A percentile compares a stretch with the other conserved stretches of the same genome.
These are phyloP conservation scores for Neospora caninum DNA, from an alignment of 169 alveolate genomes.

Conservation along the genomic window DNA sequence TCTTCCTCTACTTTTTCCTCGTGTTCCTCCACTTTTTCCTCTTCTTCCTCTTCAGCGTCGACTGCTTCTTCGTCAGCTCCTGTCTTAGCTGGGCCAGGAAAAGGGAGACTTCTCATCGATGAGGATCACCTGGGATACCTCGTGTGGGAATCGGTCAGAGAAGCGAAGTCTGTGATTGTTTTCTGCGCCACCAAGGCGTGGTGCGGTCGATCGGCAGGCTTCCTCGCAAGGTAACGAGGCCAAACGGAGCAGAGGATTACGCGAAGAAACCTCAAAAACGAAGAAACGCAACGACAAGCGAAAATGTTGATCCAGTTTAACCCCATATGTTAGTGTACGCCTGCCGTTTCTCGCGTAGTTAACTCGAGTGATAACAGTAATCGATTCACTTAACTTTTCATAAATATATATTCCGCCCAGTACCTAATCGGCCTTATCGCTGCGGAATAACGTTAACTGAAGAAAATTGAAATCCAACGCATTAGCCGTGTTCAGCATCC, in stretches of 20 bases:
- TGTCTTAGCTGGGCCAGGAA: not conserved
- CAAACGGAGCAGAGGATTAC: not conserved
- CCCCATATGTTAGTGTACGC: too few relatives aligned
- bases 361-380: too few relatives aligned
- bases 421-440: too few relatives aligned
- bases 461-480: too few relatives aligned
- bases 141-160: conserved; percentile 74
- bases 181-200: conserved; percentile 76
- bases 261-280: too few relatives aligned
- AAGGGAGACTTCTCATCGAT: conserved; percentile 19
- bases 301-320: too few relatives aligned
- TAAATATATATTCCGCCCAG: too few relatives aligned
- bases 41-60: not conserved
- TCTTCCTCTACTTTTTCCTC: not conserved
- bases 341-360: too few relatives aligned
- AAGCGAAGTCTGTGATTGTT: conserved; percentile 71
- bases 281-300: too few relatives aligned
- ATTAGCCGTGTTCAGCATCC: too few relatives aligned
- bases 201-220: conserved; percentile 63
- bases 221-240: conserved; percentile 47
- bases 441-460: too few relatives aligned
- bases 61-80: not conserved
- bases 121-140: conserved; percentile 69
- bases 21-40: not conserved
- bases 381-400: too few relatives aligned